These are phyloP conservation scores for Trypanosoma mega DNA, from an alignment of 208 protist genomes.

Conservation along the genomic window DNA sequence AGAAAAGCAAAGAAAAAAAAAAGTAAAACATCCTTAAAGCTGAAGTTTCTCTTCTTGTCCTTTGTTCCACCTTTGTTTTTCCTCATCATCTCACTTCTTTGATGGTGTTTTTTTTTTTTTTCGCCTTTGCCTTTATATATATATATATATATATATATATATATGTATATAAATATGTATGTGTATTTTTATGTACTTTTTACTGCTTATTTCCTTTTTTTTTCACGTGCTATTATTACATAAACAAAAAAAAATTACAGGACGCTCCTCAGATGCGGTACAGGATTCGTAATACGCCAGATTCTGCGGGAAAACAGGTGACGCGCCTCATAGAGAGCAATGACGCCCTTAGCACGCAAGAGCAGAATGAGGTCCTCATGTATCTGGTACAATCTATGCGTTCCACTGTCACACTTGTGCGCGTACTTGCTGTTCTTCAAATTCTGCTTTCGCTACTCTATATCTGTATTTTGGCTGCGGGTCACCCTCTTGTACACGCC, in stretches of 20 bases:
- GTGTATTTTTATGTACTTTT: neutral
- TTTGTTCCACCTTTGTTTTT: neutral
- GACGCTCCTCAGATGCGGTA: conserved; percentile 71
- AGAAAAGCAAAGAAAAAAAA: conserved; percentile 7
- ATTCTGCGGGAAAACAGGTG: conserved; percentile 23
- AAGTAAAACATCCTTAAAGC: neutral
- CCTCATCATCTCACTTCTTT: neutral
- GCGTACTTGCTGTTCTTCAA: conserved; percentile 56
- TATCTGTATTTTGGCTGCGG: conserved; percentile 36
- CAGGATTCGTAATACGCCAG: conserved; percentile 30
- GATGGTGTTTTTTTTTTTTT: conserved; percentile 7
- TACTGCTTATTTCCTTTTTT: conserved; percentile 1
- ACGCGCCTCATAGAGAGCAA: conserved; percentile 37
- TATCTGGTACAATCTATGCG: conserved; percentile 53
- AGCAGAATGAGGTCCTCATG: conserved; percentile 69
- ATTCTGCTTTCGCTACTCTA: conserved; percentile 53
- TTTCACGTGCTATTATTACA: neutral
- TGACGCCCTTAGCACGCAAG: conserved; percentile 55
- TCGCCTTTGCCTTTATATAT: conserved; percentile 2
- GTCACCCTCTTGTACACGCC: conserved; percentile 42
- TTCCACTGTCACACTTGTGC: conserved; percentile 34
- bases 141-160: conserved; percentile 5
- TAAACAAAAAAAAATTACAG: conserved; percentile 3
- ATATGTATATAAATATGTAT: neutral
- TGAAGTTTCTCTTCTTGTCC: neutral